phyloP scores from a whole-genome alignment of 1,284 basidiomycete species.

The Marasmius tenuissimus region DNA sequence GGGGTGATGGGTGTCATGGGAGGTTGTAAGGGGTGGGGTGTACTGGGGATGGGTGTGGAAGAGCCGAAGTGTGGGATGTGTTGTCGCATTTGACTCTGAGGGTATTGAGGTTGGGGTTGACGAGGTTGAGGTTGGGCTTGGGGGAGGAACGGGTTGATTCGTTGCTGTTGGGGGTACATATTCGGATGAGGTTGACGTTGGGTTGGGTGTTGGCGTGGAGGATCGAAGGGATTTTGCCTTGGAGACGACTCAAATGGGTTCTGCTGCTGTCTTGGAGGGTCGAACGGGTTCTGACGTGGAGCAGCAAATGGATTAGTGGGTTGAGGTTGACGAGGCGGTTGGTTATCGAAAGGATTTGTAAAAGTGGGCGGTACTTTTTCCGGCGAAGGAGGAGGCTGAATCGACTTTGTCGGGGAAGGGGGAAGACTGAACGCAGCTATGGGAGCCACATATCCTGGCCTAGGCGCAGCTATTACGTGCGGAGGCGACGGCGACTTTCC shows the following conservation, averaged over 20 bases:
- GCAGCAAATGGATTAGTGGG: slow-evolving; percentile 3
- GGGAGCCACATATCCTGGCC: slow-evolving; percentile 70
- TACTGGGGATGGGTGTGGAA: slow-evolving; percentile 28
- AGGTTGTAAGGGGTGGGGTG: slow-evolving; percentile 72
- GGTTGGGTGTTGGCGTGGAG: slow-evolving; percentile 6
- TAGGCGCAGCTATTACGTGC: slow-evolving; percentile 61
- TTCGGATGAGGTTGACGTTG: slow-evolving; percentile 19
- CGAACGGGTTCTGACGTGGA: too few species aligned
- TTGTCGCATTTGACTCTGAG: slow-evolving; percentile 21
- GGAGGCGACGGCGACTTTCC: slow-evolving; percentile 13
- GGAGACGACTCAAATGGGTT: too few species aligned
- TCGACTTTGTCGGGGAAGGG: slow-evolving; percentile 42
- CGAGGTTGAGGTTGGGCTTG: not conserved
- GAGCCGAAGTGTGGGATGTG: slow-evolving; percentile 29
- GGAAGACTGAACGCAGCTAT: slow-evolving; percentile 61
- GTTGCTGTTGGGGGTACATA: not conserved
- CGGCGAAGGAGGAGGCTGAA: slow-evolving; percentile 24
- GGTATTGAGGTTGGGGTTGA: slow-evolving; percentile 11
- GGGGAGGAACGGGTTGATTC: not conserved
- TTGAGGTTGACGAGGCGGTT: slow-evolving; percentile 15
- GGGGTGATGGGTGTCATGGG: slow-evolving; percentile 78
- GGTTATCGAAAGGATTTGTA: slow-evolving; percentile 40
- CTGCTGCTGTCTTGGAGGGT: too few species aligned
- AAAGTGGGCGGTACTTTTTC: slow-evolving; percentile 27
- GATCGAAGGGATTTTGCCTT: slow-evolving; percentile 18